A percentile compares a stretch with the other conserved stretches of the same genome.
Evolutionary conservation across 257 asterid species (phyloP).

Genomic region (Penstemon barbatus): DNA sequence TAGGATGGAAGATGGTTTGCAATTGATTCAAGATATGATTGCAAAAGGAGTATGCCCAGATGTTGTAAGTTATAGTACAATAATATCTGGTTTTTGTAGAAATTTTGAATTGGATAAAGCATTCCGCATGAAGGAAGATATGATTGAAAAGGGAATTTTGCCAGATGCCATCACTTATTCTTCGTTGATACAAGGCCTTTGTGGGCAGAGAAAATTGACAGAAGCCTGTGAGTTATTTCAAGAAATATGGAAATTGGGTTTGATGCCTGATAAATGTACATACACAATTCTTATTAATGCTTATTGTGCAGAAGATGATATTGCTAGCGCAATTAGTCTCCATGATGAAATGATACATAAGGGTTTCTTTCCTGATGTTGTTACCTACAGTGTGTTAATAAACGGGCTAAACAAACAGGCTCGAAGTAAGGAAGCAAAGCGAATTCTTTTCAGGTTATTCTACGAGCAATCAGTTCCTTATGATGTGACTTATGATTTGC

Average conservation of each 20-base stretch:
- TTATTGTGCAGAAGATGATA: constrained; percentile 66
- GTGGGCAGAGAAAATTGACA: constrained; percentile 53
- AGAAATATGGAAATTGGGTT: constrained; percentile 62
- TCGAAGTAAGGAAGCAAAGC: constrained; percentile 73
- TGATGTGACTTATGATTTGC: constrained; percentile 60
- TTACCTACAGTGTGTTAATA: constrained; percentile 82
- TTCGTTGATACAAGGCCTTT: constrained; percentile 80
- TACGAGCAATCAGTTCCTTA: constrained; percentile 58
- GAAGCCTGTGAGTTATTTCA: constrained; percentile 71
- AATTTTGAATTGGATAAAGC: constrained; percentile 63
- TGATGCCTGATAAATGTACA: constrained; percentile 73
- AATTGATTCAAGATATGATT: constrained; percentile 51
- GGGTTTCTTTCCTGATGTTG: constrained; percentile 80
- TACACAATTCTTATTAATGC: constrained; percentile 80
- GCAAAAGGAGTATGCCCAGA: constrained; percentile 60
- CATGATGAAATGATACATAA: constrained; percentile 72
- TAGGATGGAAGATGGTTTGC: constrained; percentile 55
- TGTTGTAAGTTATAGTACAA: constrained; percentile 79
- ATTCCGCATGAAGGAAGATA: constrained; percentile 60
- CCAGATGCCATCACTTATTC: constrained; percentile 81
- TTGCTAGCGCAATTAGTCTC: constrained; percentile 55
- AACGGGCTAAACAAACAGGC: constrained; percentile 71
- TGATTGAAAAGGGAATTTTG: constrained; percentile 62
- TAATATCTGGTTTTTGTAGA: constrained; percentile 65
- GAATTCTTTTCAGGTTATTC: constrained; percentile 63